Evolutionary conservation across 345 rosid species (phyloP), one percentile per base, ranked within the genome.

Genomic region (Sapria himalayana): DNA sequence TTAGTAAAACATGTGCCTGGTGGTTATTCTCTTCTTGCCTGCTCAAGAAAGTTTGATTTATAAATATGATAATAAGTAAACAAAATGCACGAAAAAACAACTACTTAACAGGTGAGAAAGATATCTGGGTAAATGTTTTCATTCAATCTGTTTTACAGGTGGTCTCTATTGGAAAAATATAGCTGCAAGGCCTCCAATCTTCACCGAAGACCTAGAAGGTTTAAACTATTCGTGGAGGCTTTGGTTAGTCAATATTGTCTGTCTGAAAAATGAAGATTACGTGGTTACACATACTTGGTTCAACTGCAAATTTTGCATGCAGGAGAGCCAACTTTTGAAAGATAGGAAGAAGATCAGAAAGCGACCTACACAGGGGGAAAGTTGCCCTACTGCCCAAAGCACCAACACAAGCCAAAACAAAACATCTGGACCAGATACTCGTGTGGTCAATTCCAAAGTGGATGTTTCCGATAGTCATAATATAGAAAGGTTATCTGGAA

Each of bases 121-220:
- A n/a, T n/a, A n/a, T n/a, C n/a, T n/a, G n/a, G n/a, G n/a, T n/a
- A n/a, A 23, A 43, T 37, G 22, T 33, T 25, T 19, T 35, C 37
- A 52, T 25, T 27, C 32, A 22, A 52, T 33, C n/a, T 51, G 22
- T 50, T 54, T 49, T 60, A 37, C 66, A 91, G 99, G 99, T 91
- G 99, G 96, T 80, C 99, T 56, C 68, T 91, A 51, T 63, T 91
- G 65, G 99, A 84, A 62, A 91, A 84, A 58, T 77, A 91, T 58
- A 84, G 93, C 59, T 91, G 92, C 65, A 84, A 81, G 71, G 95
- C 95, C 54, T 91, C 99, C 52, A 91, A 91, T 66, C 95, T 91
- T 69, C 99, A 84, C 60, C 59, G 79, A 45, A 91, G 80, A 67
- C 99, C 95, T 1, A 75, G 99, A 48, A 73, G 95, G 61, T 84